Evolutionary conservation across 2,329 filamentous ascomycete genomes (phyloP), one percentile per base, ranked within the genome.

Genomic region (Aspergillus novofumigatus): DNA sequence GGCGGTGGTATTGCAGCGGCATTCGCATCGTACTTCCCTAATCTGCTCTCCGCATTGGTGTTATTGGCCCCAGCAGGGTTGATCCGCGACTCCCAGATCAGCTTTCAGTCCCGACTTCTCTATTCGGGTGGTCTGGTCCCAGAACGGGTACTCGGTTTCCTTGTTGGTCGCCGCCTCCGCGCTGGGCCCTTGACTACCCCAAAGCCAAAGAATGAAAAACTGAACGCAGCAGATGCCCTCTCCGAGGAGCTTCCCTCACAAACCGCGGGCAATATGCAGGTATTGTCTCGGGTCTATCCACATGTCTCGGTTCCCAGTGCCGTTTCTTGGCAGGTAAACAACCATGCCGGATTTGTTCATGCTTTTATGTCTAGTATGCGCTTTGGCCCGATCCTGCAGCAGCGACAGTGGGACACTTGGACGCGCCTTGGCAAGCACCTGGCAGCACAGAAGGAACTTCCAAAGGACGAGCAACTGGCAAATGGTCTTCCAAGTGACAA

Each of bases 61-160:
- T 82, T 96, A 5, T 81, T 97, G 45, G 91, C 91, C 0, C 91
- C 92, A 0, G 81, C 87, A 0, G 92, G 92, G 0, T 79, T 96
- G 48, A 84, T 96, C 51, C 81, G 88, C n/a, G 73, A 77, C 4
- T 75, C 77, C 14, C 85, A 88, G 65, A 80, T 91, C 56, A 81
- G 82, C 57, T 81, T 82, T 72, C 78, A 80, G 59, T 86, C 82
- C 65, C 81, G 81, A 54, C 63, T 91, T 21, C 77, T 91, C 8
- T 91, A 91, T 69, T 80, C 79, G 4, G 77, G 77, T 4, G 81
- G 81, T 0, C 66, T 85, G 25, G 68, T 92, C 29, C 88, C 89
- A 0, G 82, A 85, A 58, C 76, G 73, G 49, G 61, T 89, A 7
- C 71, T 84, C 1, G 71, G 75, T n/a, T 74, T 70, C n/a, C 66